A percentile compares a stretch with the other conserved stretches of the same genome.
These are phyloP conservation scores for Brasenia schreberi DNA, from an alignment of 164 flowering plant species.

Conservation along the genomic window DNA sequence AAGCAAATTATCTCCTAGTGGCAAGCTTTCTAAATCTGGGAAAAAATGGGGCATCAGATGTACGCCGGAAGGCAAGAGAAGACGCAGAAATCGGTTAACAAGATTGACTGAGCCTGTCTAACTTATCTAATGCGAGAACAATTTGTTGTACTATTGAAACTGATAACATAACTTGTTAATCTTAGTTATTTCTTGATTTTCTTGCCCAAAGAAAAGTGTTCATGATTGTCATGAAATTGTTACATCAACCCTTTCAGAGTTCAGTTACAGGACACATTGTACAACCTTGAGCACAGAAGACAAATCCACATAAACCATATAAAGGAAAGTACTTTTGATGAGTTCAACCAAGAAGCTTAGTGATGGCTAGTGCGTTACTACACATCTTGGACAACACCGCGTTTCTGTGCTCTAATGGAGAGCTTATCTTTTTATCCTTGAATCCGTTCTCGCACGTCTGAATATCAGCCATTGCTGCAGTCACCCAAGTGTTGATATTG, in stretches of 20 bases:
- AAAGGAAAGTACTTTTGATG: too few relatives aligned
- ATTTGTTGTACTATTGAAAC: too few relatives aligned
- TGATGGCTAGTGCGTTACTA: conserved; percentile 12
- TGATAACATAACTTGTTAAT: too few relatives aligned
- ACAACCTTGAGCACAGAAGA: too few relatives aligned
- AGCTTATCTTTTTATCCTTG: not conserved
- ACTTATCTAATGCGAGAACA: too few relatives aligned
- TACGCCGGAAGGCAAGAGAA: conserved; percentile 70
- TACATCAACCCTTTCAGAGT: too few relatives aligned
- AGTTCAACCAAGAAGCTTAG: conserved; percentile 3
- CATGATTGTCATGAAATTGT: too few relatives aligned
- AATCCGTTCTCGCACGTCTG: conserved; percentile 14
- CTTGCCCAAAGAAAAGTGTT: too few relatives aligned
- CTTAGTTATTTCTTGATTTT: too few relatives aligned
- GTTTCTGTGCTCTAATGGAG: conserved; percentile 1
- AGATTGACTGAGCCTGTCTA: too few relatives aligned
- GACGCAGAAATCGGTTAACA: conserved; percentile 20
- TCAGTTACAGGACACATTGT: too few relatives aligned
- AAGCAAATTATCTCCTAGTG: conserved; percentile 11
- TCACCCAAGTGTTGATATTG: conserved; percentile 10
- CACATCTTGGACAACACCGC: conserved; percentile 8
- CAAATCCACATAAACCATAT: too few relatives aligned
- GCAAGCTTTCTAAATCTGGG: conserved; percentile 30
- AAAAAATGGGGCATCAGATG: conserved; percentile 25
- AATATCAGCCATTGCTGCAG: conserved; percentile 14